Evolutionary conservation across 257 asterid genomes (phyloP), one percentile per base, ranked within the genome.

Genomic region (Solanum chilense): DNA sequence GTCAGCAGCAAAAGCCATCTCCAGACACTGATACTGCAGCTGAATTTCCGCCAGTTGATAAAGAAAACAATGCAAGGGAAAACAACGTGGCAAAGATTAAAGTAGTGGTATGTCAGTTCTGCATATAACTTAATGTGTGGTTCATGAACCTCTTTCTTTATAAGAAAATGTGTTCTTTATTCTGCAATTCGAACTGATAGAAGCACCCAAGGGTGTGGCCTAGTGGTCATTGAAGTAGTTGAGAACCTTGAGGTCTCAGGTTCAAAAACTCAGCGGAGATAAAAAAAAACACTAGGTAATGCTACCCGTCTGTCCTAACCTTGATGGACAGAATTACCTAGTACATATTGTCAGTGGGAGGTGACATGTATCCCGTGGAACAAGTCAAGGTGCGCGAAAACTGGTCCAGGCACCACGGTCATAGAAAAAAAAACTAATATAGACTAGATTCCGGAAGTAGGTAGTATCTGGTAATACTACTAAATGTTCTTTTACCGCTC

Each of bases 61-160:
- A 92, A 91, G 97, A 94, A 87, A 85, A 2, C 84, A 91, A 89
- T 85, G 58, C 97, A 56, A 93, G 96, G 93, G 99, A 97, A 92
- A 97, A 92, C 90, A 97, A 93, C 76, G 97, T 97, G 85, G 99
- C 99, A 47, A 97, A 95, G 93, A 97, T 96, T 90, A 94, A 94
- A 95, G 98, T 96, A 76, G 98, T 97, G 98, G 99, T 97, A 93
- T 74, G 98, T 85, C 82, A 23, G 60, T 86, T 33, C 20, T 41
- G 58, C 83, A 42, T n/a, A 5, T 74, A 39, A 35, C 35, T 69
- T 69, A 16, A 75, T 66, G 74, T 66, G 74, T 10, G 33, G 74
- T 41, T 12, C 56, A 41, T 39, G 56, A 23, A 31, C 58, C 58
- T 41, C 33, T n/a, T 76, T 76, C 83, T 47, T 42, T 41, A 42